Evolutionary conservation across 495 filamentous ascomycete species (phyloP).

Genomic region (Neurospora sp.): DNA sequence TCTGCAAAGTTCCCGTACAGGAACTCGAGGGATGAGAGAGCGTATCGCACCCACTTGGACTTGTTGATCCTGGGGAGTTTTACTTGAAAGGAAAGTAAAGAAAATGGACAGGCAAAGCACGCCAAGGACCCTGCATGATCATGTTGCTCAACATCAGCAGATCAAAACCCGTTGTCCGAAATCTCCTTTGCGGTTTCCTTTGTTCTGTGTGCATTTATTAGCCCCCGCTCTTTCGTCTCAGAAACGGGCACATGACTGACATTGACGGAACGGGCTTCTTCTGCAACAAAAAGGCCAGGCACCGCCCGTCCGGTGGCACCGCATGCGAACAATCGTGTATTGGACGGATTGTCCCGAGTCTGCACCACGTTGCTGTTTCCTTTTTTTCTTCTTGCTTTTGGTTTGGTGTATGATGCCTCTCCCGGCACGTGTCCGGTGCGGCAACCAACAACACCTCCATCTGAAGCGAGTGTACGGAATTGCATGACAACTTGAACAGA

Average conservation of each 20-base stretch:
- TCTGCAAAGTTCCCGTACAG: neutral
- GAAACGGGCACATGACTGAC: neutral
- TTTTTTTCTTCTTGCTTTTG: neutral
- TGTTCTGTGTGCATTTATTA: neutral
- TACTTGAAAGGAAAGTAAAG: neutral
- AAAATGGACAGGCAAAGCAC: neutral
- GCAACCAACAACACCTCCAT: neutral
- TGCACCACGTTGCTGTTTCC: neutral
- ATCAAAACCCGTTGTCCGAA: neutral
- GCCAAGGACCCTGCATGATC: neutral
- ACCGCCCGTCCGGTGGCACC: neutral
- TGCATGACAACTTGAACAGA: neutral
- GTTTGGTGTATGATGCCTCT: neutral
- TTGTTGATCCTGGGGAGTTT: too few species aligned
- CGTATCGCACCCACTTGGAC: neutral
- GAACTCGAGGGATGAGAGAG: neutral
- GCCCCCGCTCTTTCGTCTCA: neutral
- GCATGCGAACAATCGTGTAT: neutral
- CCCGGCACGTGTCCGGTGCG: neutral
- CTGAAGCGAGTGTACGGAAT: neutral
- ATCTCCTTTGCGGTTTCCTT: neutral
- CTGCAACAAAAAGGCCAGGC: neutral
- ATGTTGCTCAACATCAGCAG: neutral
- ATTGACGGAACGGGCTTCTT: neutral
- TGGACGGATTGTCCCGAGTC: neutral